phyloP scores from a whole-genome alignment of 2,329 filamentous ascomycete species.

The Paraphaeosphaeria sporulosa region DNA sequence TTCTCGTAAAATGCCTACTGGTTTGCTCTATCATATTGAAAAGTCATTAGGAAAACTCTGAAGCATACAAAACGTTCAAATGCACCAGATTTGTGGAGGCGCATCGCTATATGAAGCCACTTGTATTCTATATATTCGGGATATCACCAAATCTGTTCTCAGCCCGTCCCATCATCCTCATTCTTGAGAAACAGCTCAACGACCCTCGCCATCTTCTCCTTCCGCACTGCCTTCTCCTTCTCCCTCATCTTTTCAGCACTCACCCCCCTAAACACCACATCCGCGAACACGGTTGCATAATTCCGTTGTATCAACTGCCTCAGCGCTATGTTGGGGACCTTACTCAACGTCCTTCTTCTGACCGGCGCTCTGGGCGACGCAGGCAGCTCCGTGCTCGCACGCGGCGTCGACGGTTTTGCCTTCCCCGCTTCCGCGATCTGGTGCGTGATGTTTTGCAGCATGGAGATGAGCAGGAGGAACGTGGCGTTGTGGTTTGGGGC shows the following conservation, averaged over 20 bases:
- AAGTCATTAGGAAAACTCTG: too few relatives aligned
- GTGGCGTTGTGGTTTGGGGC: constrained; percentile 82
- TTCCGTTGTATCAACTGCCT: constrained; percentile 66
- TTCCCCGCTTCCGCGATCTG: constrained; percentile 56
- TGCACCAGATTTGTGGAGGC: too few relatives aligned
- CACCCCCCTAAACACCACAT: constrained; percentile 65
- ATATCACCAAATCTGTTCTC: neutral
- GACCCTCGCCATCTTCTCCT: constrained; percentile 71
- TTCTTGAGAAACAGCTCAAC: constrained; percentile 72
- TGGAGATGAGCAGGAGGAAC: constrained; percentile 85
- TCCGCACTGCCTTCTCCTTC: constrained; percentile 66
- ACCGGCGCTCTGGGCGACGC: constrained; percentile 46
- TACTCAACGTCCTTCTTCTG: constrained; percentile 48
- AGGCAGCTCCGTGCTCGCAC: constrained; percentile 38
- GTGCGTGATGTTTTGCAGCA: constrained; percentile 67
- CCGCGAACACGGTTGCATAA: constrained; percentile 71
- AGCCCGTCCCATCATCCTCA: constrained; percentile 7
- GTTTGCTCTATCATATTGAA: too few relatives aligned
- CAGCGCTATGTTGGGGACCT: constrained; percentile 60
- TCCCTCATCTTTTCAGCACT: constrained; percentile 52
- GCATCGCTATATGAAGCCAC: too few relatives aligned
- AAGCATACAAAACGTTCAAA: too few relatives aligned
- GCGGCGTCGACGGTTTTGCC: constrained; percentile 30
- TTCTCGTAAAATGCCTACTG: too few relatives aligned
- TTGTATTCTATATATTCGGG: neutral